Base-by-base conservation (phyloP, 176 grass and related monocot genomes). In the Triticum turgidum region DNA sequence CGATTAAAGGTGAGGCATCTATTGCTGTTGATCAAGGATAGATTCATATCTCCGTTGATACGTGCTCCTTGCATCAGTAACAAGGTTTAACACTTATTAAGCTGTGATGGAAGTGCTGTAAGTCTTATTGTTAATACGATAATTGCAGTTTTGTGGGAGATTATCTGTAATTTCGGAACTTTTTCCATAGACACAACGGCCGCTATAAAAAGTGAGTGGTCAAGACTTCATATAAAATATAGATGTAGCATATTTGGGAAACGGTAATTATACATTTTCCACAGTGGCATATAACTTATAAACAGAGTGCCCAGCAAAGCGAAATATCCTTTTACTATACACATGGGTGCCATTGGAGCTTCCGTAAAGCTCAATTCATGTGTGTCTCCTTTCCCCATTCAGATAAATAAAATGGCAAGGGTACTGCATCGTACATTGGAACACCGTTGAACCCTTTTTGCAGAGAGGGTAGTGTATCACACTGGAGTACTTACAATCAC, bases 401-500 rank as follows among this genome's bases (percentile, higher is more conserved):
- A 80, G 25, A 80, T 27, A 80, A 71, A 56, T 27, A 79, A 27
- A 87, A 84, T 63, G 49, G 11, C 49, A 24, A 56, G 4, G 21
- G 32, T 22, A 69, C 4, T 13, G 11, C 10, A 49, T 38, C 1
- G 17, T 11, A 38, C 33, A 4, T 4, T 47, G 61, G 51, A 64
- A 86, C 41, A 21, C 6, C 37, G 66, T 5, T 72, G 5, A 34
- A 77, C 18, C 44, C 49, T 84, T 69, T 39, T 24, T 80, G 9
- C 18, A 27, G 27, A 52, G 34, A n/a, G 4, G 5, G 37, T 20
- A 67, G 21, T 3, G 10, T 13, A 38, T 54, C 0, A 30, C 13
- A 61, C 42, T 11, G 73, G 86, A 83, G 62, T 80, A 81, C 85
- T 91, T 87, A 90, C 88, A 80, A 78, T 89, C 58, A 93, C 84